A percentile compares a stretch with the other conserved stretches of the same genome.
These are phyloP conservation scores for Diutina ranongensis DNA, from an alignment of 1,139 yeast genomes.

Conservation along the genomic window DNA sequence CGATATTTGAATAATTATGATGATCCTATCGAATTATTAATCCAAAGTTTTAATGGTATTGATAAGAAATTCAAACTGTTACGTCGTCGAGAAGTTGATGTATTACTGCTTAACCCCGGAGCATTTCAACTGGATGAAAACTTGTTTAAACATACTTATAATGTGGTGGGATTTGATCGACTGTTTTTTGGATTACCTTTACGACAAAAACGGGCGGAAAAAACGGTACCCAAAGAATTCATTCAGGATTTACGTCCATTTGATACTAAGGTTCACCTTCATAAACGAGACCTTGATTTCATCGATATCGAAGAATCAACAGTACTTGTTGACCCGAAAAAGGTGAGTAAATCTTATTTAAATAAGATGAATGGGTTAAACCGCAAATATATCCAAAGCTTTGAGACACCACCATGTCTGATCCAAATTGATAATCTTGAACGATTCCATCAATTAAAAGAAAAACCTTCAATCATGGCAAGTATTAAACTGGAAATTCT, in stretches of 20 bases:
- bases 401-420: slow-evolving; percentile 11
- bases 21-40: slow-evolving; percentile 12
- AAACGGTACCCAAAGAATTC: slow-evolving; percentile 27
- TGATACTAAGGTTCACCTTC: slow-evolving; percentile 21
- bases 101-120: not conserved
- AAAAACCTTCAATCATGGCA: not conserved
- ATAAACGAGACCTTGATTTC: slow-evolving; percentile 30
- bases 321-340: slow-evolving; percentile 1
- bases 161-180: slow-evolving; percentile 34
- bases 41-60: slow-evolving; percentile 13
- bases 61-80: slow-evolving; percentile 24
- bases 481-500: not conserved
- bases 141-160: slow-evolving; percentile 17
- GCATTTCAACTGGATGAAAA: not conserved
- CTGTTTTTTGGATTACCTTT: slow-evolving; percentile 31
- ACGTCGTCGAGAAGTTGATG: slow-evolving; percentile 22
- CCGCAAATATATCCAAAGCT: not conserved
- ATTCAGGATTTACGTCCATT: slow-evolving; percentile 28
- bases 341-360: not conserved
- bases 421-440: slow-evolving; percentile 19
- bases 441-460: slow-evolving; percentile 18
- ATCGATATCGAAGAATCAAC: slow-evolving; percentile 16
- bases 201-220: slow-evolving; percentile 12
- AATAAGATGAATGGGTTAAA: not conserved
- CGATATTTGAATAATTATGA: slow-evolving; percentile 21